Evolutionary conservation across 2,329 filamentous ascomycete species (phyloP).

Genomic region (Zymoseptoria pseudotritici): DNA sequence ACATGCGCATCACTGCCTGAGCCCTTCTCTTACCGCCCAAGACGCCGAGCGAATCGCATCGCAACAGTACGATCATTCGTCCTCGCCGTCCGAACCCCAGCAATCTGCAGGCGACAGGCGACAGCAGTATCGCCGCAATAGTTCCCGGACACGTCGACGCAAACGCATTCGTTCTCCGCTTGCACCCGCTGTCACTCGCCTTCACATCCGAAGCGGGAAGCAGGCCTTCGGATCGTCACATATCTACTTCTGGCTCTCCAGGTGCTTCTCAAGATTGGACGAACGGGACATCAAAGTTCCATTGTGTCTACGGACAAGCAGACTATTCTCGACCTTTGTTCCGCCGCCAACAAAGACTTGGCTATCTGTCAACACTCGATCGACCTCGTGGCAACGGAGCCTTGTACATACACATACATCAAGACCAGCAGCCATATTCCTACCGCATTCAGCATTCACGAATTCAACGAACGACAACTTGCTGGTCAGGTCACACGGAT

Average conservation of each 20-base stretch:
- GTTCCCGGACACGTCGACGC: not conserved
- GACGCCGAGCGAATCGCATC: not conserved
- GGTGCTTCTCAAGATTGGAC: not conserved
- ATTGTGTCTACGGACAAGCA: not conserved
- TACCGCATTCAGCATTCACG: not conserved
- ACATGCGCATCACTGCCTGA: not conserved
- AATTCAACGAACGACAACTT: conserved; percentile 4
- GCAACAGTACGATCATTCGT: not conserved
- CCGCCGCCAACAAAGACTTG: not conserved
- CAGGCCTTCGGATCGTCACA: not conserved
- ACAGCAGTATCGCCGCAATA: not conserved
- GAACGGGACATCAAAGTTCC: not conserved
- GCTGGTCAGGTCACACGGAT: conserved; percentile 5
- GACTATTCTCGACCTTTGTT: not conserved
- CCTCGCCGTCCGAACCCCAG: not conserved
- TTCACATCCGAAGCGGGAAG: not conserved
- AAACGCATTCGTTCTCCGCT: not conserved
- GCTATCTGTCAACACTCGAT: not conserved
- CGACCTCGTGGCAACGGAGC: not conserved
- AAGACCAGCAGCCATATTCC: not conserved
- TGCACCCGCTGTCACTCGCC: not conserved
- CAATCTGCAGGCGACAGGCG: not conserved
- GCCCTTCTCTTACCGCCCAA: not conserved
- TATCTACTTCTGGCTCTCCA: not conserved
- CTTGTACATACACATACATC: conserved; percentile 3